Evolutionary conservation across 2,329 filamentous ascomycete genomes (phyloP).

Genomic region (Coniochaeta hoffmannii): DNA sequence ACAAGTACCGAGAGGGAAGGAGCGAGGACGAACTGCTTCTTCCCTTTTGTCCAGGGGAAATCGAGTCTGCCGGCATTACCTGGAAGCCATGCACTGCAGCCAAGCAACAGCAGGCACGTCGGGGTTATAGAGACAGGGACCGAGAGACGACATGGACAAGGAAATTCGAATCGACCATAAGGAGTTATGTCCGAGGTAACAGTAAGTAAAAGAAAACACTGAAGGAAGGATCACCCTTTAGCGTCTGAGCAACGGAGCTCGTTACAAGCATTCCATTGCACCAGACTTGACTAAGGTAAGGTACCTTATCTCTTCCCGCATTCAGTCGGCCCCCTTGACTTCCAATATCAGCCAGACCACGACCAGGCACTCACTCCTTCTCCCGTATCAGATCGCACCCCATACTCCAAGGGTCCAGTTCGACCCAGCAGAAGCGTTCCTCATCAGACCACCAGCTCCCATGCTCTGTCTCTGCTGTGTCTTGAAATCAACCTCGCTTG

Average conservation of each 20-base stretch:
- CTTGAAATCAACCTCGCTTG: slow-evolving; percentile 52
- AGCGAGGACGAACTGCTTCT: not conserved
- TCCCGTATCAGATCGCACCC: slow-evolving; percentile 37
- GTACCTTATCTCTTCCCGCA: not conserved
- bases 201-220: no score
- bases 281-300: not conserved
- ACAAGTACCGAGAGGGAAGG: not conserved
- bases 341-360: not conserved
- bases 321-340: not conserved
- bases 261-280: not conserved
- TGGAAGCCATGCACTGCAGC: no score
- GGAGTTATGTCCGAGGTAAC: no score
- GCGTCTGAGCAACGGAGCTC: not conserved
- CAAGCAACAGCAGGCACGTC: not conserved
- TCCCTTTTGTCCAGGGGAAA: not conserved
- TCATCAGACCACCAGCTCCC: slow-evolving; percentile 44
- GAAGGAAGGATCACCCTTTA: not conserved
- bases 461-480: slow-evolving; percentile 57
- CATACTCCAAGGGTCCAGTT: slow-evolving; percentile 58
- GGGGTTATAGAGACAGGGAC: not conserved
- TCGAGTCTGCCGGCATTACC: no score
- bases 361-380: not conserved
- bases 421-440: slow-evolving; percentile 28
- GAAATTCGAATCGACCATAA: not conserved
- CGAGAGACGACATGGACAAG: not conserved